Evolutionary conservation across 2,329 filamentous ascomycete species (phyloP).

Genomic region (Colletotrichum brevisporum): DNA sequence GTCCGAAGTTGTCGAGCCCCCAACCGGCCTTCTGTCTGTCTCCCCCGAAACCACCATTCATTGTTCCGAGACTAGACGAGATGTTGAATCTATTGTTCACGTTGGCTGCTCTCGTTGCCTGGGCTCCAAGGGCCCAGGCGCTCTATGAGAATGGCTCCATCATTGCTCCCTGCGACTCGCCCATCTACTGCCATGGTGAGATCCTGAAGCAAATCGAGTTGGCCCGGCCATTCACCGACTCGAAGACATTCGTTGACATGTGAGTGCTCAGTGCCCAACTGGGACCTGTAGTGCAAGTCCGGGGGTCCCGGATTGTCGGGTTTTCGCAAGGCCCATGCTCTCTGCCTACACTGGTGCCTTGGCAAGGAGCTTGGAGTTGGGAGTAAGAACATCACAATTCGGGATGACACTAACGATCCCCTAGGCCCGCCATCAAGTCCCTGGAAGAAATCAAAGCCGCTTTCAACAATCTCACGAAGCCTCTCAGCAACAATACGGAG

Average conservation of each 20-base stretch:
- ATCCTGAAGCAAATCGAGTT: constrained; percentile 74
- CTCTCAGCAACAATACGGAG: constrained; percentile 73
- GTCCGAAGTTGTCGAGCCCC: constrained; percentile 14
- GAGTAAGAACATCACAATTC: too few relatives aligned
- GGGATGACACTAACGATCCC: constrained; percentile 35
- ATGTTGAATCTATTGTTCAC: constrained; percentile 17
- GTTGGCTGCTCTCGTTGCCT: constrained; percentile 31
- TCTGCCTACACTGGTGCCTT: too few relatives aligned
- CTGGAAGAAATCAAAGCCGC: constrained; percentile 73
- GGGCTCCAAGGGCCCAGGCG: constrained; percentile 51
- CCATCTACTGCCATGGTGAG: constrained; percentile 77
- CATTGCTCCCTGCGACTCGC: constrained; percentile 76
- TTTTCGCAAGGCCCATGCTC: too few relatives aligned
- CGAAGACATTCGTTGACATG: constrained; percentile 81
- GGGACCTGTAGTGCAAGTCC: background rate
- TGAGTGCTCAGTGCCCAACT: constrained; percentile 50
- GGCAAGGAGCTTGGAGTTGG: too few relatives aligned
- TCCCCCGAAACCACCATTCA: background rate
- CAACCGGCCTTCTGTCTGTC: background rate
- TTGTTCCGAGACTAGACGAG: background rate
- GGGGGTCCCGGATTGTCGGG: too few relatives aligned
- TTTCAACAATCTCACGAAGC: constrained; percentile 71
- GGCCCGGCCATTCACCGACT: constrained; percentile 74
- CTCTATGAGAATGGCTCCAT: constrained; percentile 73
- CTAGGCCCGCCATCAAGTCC: constrained; percentile 71